These are phyloP conservation scores for Dichotomopilus funicola DNA, from an alignment of 2,329 filamentous ascomycete genomes.

Conservation along the genomic window DNA sequence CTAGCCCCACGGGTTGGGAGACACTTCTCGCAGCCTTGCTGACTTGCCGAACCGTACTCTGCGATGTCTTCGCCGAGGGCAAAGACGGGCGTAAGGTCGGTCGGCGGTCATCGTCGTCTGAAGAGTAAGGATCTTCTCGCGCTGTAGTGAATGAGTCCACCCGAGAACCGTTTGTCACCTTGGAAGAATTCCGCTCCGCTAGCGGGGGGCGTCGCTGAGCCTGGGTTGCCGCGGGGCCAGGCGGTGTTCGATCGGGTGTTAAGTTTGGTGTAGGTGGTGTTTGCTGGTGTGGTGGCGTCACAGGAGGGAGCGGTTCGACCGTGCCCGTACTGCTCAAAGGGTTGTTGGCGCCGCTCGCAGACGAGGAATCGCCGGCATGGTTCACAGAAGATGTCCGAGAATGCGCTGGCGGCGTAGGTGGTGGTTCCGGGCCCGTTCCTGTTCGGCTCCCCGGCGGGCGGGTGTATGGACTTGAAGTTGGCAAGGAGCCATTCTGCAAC, in stretches of 20 bases:
- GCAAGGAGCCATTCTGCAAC: constrained; percentile 19
- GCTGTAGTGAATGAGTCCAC: constrained; percentile 69
- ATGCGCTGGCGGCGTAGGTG: constrained; percentile 58
- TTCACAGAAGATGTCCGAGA: constrained; percentile 51
- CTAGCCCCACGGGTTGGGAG: constrained; percentile 36
- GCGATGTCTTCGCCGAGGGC: constrained; percentile 38
- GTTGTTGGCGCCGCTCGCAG: constrained; percentile 34
- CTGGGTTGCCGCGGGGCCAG: constrained; percentile 34
- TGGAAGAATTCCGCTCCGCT: constrained; percentile 45
- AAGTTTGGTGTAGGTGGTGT: constrained; percentile 70
- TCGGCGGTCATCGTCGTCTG: constrained; percentile 50
- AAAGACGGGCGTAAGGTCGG: constrained; percentile 36
- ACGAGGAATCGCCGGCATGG: constrained; percentile 39
- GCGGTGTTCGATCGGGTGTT: constrained; percentile 53
- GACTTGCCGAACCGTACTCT: constrained; percentile 37
- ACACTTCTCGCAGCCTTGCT: constrained; percentile 28
- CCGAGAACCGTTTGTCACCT: constrained; percentile 52
- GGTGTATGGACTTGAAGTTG: constrained; percentile 7
- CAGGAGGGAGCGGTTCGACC: constrained; percentile 36
- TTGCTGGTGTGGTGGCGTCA: constrained; percentile 57
- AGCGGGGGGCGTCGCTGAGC: constrained; percentile 41
- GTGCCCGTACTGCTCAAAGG: constrained; percentile 35
- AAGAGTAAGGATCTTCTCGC: constrained; percentile 55
- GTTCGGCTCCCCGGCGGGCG: constrained; percentile 13
- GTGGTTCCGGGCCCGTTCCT: constrained; percentile 32